Evolutionary conservation across 2,329 filamentous ascomycete species (phyloP).

Genomic region (Colletotrichum endophyticum): DNA sequence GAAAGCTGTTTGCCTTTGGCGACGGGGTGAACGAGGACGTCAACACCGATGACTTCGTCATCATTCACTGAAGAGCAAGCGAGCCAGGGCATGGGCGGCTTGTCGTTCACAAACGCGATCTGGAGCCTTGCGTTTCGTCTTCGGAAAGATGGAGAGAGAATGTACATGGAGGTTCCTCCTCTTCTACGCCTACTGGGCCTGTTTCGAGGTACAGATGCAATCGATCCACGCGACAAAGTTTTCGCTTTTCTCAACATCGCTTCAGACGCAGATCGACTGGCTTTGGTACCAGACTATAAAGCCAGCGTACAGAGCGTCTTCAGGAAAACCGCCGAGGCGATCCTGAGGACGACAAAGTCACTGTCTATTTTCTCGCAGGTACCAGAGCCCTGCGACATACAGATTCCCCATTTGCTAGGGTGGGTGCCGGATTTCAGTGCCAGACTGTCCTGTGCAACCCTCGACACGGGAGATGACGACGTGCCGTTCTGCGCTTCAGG

Average conservation of each 20-base stretch:
- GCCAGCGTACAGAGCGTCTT: background rate
- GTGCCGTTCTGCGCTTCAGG: background rate
- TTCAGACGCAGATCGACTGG: background rate
- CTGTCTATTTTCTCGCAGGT: background rate
- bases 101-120: background rate
- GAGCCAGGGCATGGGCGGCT: background rate
- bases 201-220: background rate
- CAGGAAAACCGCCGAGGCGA: background rate
- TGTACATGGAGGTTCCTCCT: background rate
- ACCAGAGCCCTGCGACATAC: background rate
- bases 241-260: background rate
- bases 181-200: background rate
- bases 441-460: fast-evolving
- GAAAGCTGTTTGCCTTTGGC: background rate
- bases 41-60: background rate
- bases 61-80: background rate
- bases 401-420: background rate
- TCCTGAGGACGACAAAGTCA: background rate
- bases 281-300: background rate
- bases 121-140: background rate
- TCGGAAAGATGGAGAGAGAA: background rate
- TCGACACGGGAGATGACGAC: background rate
- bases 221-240: background rate
- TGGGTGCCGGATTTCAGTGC: background rate
- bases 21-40: background rate